These are phyloP conservation scores for Monilinia laxa DNA, from an alignment of 2,329 filamentous ascomycete species.

Conservation along the genomic window DNA sequence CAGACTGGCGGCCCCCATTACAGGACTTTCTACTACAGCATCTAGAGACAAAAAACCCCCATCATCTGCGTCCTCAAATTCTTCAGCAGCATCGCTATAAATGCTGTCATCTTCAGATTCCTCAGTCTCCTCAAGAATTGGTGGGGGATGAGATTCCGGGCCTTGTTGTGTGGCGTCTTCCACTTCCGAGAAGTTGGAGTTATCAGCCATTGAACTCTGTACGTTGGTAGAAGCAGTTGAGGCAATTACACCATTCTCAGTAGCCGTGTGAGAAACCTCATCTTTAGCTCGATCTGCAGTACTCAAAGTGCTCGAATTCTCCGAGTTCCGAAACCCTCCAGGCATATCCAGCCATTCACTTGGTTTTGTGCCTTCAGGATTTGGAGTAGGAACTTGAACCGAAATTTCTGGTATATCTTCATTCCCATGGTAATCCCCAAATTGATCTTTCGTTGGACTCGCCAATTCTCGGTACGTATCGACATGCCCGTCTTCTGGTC, in stretches of 20 bases:
- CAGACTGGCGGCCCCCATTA: conserved; percentile 30
- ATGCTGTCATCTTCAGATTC: conserved; percentile 57
- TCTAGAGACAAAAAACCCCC: conserved; percentile 71
- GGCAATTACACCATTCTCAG: conserved; percentile 27
- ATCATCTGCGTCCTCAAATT: conserved; percentile 57
- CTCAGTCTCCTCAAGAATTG: conserved; percentile 37
- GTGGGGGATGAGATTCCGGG: conserved; percentile 43
- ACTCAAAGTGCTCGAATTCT: conserved; percentile 37
- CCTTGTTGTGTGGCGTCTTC: conserved; percentile 36
- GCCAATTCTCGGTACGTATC: conserved; percentile 28
- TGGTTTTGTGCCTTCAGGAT: conserved; percentile 41
- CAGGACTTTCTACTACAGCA: conserved; percentile 65
- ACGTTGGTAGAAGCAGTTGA: conserved; percentile 29
- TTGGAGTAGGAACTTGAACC: conserved; percentile 50
- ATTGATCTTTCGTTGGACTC: conserved; percentile 13
- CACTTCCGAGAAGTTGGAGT: conserved; percentile 25
- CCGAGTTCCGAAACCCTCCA: conserved; percentile 54
- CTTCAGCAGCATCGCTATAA: conserved; percentile 77
- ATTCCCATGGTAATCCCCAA: conserved; percentile 22
- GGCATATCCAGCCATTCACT: conserved; percentile 46
- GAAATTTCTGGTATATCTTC: conserved; percentile 45
- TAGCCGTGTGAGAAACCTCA: conserved; percentile 6
- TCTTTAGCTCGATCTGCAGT: conserved; percentile 27
- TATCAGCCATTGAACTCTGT: conserved; percentile 9
- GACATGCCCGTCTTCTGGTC: conserved; percentile 26